phyloP scores from a whole-genome alignment of 768 basidiomycete genomes.

The Podaxis mareebaensis region DNA sequence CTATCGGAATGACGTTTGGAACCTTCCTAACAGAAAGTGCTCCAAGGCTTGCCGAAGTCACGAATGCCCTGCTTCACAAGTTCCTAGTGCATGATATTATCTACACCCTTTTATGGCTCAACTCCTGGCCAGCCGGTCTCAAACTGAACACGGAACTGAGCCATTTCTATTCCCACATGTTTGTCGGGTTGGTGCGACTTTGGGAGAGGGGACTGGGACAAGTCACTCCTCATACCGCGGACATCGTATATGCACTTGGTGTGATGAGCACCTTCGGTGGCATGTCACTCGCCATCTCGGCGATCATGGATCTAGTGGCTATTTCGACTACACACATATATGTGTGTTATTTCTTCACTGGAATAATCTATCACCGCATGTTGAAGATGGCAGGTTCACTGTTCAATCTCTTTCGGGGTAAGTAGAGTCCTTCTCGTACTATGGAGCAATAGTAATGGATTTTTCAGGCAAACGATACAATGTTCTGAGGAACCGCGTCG shows the following conservation, averaged over 20 bases:
- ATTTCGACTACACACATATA: constrained; percentile 66
- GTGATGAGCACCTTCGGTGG: constrained; percentile 25
- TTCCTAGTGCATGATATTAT: constrained; percentile 36
- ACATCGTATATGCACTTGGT: constrained; percentile 36
- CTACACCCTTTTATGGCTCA: constrained; percentile 76
- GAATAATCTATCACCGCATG: constrained; percentile 60
- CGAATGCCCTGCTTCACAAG: constrained; percentile 1
- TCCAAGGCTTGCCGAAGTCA: constrained; percentile 38
- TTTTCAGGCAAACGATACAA: constrained; percentile 83
- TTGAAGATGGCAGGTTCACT: constrained; percentile 61
- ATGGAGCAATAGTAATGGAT: not conserved
- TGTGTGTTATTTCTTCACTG: constrained; percentile 64
- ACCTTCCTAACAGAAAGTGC: constrained; percentile 70
- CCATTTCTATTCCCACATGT: constrained; percentile 73
- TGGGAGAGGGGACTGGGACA: constrained; percentile 49
- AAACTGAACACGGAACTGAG: constrained; percentile 97
- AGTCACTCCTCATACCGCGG: constrained; percentile 22
- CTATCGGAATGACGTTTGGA: constrained; percentile 75
- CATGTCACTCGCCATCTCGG: constrained; percentile 15
- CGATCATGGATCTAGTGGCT: constrained; percentile 16
- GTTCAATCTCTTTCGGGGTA: constrained; percentile 92
- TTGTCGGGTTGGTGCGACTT: constrained; percentile 60
- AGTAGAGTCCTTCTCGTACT: not conserved
- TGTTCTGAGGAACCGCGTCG: constrained; percentile 81
- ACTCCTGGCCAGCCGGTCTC: constrained; percentile 94